A percentile compares a stretch with the other conserved stretches of the same genome.
Conservation (phyloP, 2,329 filamentous ascomycete species). For the Colletotrichum coccodes region DNA sequence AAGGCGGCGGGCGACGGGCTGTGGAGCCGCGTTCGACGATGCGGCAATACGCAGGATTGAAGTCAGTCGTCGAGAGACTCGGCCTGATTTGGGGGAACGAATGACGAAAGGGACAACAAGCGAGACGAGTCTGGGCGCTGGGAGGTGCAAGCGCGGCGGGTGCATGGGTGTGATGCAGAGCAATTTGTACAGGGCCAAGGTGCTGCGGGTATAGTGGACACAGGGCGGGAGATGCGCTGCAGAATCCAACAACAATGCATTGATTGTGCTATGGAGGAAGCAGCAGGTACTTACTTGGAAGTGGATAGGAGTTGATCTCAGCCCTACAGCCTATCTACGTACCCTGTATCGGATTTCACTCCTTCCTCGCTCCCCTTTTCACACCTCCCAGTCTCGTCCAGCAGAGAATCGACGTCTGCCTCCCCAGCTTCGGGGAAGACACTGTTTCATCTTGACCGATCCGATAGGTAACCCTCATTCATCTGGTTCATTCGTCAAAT, state of each 20-base stretch:
- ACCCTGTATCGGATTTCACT: neutral
- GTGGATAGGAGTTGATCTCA: neutral
- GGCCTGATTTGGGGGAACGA: neutral
- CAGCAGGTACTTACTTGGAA: neutral
- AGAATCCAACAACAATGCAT: neutral
- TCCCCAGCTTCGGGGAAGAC: neutral
- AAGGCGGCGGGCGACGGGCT: neutral
- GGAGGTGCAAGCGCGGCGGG: neutral
- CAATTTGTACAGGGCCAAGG: neutral
- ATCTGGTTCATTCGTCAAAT: neutral
- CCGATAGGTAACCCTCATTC: neutral
- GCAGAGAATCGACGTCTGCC: neutral
- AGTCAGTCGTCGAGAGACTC: neutral
- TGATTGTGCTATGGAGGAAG: neutral
- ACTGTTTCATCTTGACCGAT: neutral
- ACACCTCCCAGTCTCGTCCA: neutral
- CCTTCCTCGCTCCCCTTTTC: neutral
- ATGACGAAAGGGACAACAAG: neutral
- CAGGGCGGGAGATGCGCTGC: neutral
- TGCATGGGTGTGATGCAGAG: neutral
- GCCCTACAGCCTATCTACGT: neutral
- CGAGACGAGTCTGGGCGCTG: neutral
- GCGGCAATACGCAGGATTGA: constrained; percentile 1
- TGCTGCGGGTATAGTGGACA: neutral
- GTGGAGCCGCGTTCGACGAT: constrained; percentile 1